Evolutionary conservation across 257 asterid species (phyloP), one percentile per base, ranked within the genome.

Genomic region (Thymus mandschuricus): DNA sequence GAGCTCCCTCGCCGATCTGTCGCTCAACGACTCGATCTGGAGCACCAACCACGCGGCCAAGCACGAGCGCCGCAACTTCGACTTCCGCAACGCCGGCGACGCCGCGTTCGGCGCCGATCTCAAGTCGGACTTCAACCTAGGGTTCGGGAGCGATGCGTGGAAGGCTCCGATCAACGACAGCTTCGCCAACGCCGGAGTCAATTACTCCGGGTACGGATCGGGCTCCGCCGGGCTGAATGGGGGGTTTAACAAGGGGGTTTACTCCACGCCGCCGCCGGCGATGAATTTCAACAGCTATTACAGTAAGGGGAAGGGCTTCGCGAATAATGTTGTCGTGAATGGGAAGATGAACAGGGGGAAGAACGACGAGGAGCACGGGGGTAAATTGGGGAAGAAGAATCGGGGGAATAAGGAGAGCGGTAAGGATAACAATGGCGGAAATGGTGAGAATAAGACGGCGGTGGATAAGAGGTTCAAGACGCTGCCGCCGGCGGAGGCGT

Each of bases 401-500:
- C 87, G 81, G 35, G 80, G 81, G 5, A 80, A 73, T 61, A 86
- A 77, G 75, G 91, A 85, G 66, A 72, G 75, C 66, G 83, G 81
- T 13, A 78, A 73, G 73, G 85, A 83, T 28, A 67, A 43, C 7
- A 78, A 51, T 21, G 79, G 84, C 1, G 95, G 48, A 7, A 78
- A 51, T 13, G 79, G 84, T 1, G 95, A 92, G 0, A 85, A 60
- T 15, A 84, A 83, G 65, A 76, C 76, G 74, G 83, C 74, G 38
- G 83, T 84, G 62, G 99, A 95, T 64, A 95, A 95, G 88, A 82
- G 98, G 88, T 95, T 95, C 72, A 95, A 95, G 84, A 92, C 99
- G 45, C 75, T 95, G 70, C 99, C 99, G 11, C 92, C 98, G 11
- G 83, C 99, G 0, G 99, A 95, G 66, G 74, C 97, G 6, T 31